Percentiles rank a stretch among this genome's conserved stretches.
phyloP scores from a whole-genome alignment of 192 early-diverging fungal species.

The Podila minutissima region DNA sequence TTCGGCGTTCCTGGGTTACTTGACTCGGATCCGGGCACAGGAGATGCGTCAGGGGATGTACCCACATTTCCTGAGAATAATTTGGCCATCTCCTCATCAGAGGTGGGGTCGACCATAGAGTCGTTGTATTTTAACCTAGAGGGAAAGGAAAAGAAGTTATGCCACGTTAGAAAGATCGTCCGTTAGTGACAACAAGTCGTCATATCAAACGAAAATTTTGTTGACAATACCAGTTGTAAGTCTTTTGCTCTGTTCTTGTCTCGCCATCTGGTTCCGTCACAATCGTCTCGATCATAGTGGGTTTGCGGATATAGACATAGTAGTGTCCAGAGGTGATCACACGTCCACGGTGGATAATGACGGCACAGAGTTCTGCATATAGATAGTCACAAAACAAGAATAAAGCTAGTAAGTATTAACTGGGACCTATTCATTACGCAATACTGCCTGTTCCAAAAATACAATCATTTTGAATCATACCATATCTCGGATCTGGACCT shows the following conservation, averaged over 20 bases:
- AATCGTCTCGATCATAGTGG: constrained; percentile 24
- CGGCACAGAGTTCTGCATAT: constrained; percentile 27
- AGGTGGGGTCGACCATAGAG: constrained; percentile 18
- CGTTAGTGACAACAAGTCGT: background rate
- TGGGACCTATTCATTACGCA: background rate
- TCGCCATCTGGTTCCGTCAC: constrained; percentile 32
- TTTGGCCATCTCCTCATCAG: constrained; percentile 28
- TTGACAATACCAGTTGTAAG: constrained; percentile 23
- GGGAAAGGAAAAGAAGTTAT: background rate
- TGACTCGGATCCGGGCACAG: background rate
- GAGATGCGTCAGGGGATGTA: background rate
- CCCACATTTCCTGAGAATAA: constrained; percentile 31
- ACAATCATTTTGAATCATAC: background rate
- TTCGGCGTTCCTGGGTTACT: background rate
- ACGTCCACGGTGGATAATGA: constrained; percentile 39
- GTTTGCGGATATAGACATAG: constrained; percentile 38
- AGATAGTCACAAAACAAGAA: background rate
- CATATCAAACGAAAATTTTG: background rate
- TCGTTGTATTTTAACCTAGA: constrained; percentile 47
- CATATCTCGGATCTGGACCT: constrained; percentile 13
- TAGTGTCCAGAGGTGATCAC: constrained; percentile 41
- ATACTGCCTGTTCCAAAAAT: background rate
- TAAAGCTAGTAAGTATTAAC: too few relatives aligned
- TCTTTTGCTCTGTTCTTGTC: constrained; percentile 10
- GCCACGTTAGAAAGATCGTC: background rate